Evolutionary conservation across 768 basidiomycete species (phyloP).

Genomic region (Agrocybe praecox): DNA sequence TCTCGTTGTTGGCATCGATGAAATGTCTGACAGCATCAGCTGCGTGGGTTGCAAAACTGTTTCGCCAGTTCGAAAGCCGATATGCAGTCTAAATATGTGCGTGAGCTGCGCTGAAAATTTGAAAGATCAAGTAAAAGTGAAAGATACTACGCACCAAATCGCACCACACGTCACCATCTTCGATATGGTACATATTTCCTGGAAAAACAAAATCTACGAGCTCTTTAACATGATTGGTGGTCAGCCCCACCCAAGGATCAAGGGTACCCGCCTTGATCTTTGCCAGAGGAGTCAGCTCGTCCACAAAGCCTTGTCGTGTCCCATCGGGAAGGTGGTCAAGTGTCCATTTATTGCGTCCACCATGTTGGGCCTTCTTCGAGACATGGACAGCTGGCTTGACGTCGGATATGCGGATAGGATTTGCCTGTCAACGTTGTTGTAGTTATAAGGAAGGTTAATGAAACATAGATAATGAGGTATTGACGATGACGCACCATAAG

Average conservation of each 20-base stretch:
- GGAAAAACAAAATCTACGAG: slow-evolving; percentile 15
- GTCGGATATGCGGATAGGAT: slow-evolving; percentile 4
- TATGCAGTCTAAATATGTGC: slow-evolving; percentile 11
- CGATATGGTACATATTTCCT: not conserved
- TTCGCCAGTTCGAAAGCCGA: slow-evolving; percentile 17
- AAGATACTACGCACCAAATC: slow-evolving; percentile 15
- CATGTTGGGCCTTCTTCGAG: slow-evolving; percentile 9
- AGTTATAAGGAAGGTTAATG: no score
- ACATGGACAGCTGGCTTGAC: not conserved
- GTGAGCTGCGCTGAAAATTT: no score
- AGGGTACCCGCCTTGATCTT: slow-evolving; percentile 13
- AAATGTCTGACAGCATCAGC: slow-evolving; percentile 2
- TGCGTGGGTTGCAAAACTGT: slow-evolving; percentile 12
- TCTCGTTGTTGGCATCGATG: no score
- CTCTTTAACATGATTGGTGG: slow-evolving; percentile 5
- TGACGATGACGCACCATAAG: not conserved
- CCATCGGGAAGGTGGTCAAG: slow-evolving; percentile 14
- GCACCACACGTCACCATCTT: slow-evolving; percentile 17
- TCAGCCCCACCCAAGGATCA: slow-evolving; percentile 9
- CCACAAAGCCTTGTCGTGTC: slow-evolving; percentile 4
- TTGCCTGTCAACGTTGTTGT: not conserved
- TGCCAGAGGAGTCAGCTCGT: slow-evolving; percentile 7
- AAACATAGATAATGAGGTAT: not conserved
- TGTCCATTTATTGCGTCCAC: slow-evolving; percentile 17
- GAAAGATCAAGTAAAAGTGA: not conserved